phyloP scores from a whole-genome alignment of 768 basidiomycete genomes.

The Leccinum broughii region DNA sequence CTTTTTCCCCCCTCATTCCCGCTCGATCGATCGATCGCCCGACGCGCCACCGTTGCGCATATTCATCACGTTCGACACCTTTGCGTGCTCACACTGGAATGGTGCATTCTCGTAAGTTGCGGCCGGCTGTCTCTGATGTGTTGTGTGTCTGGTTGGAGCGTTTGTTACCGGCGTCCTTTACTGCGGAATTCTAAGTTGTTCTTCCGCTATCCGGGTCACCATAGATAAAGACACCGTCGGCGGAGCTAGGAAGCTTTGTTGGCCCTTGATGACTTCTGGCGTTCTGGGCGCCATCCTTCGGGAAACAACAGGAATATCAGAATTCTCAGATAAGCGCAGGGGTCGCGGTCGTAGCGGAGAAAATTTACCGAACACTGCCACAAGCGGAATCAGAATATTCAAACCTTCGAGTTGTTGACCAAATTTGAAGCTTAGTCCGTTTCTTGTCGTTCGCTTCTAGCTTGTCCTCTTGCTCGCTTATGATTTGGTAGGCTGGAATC shows the following conservation, averaged over 20 bases:
- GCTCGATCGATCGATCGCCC: conserved; percentile 17
- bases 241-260: conserved; percentile 12
- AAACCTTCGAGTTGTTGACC: too few species aligned
- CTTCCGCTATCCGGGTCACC: conserved; percentile 21
- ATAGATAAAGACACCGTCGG: conserved; percentile 13
- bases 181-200: conserved; percentile 3
- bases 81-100: background rate
- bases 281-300: conserved; percentile 8
- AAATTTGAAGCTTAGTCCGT: too few species aligned
- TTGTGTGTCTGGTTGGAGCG: background rate
- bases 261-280: conserved; percentile 15
- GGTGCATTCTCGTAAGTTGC: conserved; percentile 14
- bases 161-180: conserved; percentile 1
- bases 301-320: conserved; percentile 1
- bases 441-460: too few species aligned
- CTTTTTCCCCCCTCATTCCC: background rate
- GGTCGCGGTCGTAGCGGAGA: background rate
- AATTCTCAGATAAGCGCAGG: conserved; percentile 21
- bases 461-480: too few species aligned
- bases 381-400: too few species aligned
- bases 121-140: conserved; percentile 15
- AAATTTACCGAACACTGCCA: too few species aligned
- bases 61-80: background rate
- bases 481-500: too few species aligned
- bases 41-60: conserved; percentile 17